Conservation (phyloP, 257 asterid species). For the Solanum corneliomulleri region DNA sequence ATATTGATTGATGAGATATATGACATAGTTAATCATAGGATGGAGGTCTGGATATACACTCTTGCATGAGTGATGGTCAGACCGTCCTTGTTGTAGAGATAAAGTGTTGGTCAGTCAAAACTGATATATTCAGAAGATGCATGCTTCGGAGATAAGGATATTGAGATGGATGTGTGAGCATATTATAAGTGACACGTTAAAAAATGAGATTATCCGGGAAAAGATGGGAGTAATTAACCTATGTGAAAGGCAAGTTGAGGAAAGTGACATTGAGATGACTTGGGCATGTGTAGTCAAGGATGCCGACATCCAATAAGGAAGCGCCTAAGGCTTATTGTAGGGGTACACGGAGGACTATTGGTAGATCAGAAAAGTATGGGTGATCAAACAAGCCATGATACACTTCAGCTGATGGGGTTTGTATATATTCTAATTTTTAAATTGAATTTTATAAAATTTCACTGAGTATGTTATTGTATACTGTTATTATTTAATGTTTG, state of each 20-base stretch:
- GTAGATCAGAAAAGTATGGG: neutral
- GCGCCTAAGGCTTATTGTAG: neutral
- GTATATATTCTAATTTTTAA: no score
- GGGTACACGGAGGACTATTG: neutral
- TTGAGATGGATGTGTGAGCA: neutral
- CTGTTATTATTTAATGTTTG: neutral
- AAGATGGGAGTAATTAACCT: neutral
- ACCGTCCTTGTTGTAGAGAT: neutral
- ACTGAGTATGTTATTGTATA: no score
- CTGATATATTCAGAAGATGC: neutral
- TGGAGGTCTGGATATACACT: no score
- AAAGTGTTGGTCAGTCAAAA: neutral
- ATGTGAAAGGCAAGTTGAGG: neutral
- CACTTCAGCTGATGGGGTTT: neutral
- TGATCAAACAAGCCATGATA: no score
- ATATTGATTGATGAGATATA: no score
- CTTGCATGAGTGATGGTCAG: neutral
- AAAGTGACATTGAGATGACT: neutral
- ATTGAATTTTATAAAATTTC: no score
- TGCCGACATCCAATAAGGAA: neutral
- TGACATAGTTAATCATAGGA: no score
- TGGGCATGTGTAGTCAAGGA: no score
- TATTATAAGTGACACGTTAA: neutral
- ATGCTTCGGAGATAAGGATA: no score
- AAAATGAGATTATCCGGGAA: neutral